phyloP scores from a whole-genome alignment of 441 rosid species.

The Croton setiger region DNA sequence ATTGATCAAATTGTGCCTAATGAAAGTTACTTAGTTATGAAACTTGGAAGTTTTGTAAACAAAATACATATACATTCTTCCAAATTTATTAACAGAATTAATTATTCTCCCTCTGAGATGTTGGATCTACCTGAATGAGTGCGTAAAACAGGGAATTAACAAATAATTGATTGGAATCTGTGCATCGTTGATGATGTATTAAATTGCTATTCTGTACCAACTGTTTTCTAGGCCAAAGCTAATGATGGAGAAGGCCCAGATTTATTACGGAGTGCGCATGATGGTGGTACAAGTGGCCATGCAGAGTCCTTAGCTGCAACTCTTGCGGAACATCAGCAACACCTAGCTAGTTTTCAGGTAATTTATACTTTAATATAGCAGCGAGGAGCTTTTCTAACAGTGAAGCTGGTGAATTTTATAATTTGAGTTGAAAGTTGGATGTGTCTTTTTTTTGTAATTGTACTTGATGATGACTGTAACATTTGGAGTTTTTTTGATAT shows the following conservation, averaged over 20 bases:
- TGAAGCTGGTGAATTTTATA: conserved; percentile 7
- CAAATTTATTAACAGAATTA: background rate
- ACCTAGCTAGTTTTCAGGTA: conserved; percentile 98
- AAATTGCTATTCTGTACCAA: conserved; percentile 17
- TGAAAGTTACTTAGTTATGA: background rate
- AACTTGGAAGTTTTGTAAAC: background rate
- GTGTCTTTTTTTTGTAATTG: conserved; percentile 4
- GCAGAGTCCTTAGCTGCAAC: conserved; percentile 90
- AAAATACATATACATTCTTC: background rate
- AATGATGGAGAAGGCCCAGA: conserved; percentile 99
- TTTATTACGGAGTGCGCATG: conserved; percentile 66
- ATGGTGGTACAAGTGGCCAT: conserved; percentile 84
- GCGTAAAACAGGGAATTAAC: background rate
- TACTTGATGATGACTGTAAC: conserved; percentile 15
- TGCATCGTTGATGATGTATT: conserved; percentile 9
- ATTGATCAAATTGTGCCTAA: conserved; percentile 1
- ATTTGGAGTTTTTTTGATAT: background rate
- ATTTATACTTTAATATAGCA: conserved; percentile 5
- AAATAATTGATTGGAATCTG: conserved; percentile 14
- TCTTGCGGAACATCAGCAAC: conserved; percentile 95
- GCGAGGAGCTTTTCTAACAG: background rate
- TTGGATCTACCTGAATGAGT: background rate
- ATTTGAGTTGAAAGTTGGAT: conserved; percentile 4
- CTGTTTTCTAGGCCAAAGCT: conserved; percentile 73
- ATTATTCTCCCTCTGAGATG: background rate